Conservation (phyloP, 768 basidiomycete species). For the Leccinum truebloodii region DNA sequence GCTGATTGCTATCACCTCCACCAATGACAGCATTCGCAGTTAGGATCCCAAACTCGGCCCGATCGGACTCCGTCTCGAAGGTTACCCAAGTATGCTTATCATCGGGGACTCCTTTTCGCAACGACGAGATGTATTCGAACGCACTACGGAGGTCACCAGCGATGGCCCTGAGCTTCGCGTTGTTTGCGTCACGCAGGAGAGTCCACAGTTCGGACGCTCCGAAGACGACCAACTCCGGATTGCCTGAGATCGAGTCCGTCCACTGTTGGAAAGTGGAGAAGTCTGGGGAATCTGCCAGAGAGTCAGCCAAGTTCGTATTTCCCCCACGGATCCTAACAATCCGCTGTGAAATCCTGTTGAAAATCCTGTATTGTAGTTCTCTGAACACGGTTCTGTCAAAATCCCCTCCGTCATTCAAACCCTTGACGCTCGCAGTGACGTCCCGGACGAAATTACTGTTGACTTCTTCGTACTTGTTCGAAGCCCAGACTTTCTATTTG, state of each 20-base stretch:
- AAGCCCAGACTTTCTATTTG: conserved; percentile 9
- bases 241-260: conserved; percentile 2
- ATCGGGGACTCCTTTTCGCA: neutral
- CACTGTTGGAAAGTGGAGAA: conserved; percentile 4
- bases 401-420: conserved; percentile 9
- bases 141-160: conserved; percentile 7
- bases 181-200: conserved; percentile 1
- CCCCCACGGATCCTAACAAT: conserved; percentile 8
- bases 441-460: conserved; percentile 4
- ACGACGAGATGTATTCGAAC: conserved; percentile 5
- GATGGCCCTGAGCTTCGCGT: conserved; percentile 2
- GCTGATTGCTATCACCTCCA: conserved; percentile 3
- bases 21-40: conserved; percentile 6
- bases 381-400: conserved; percentile 1
- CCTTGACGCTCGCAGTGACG: conserved; percentile 11
- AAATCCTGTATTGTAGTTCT: conserved; percentile 2
- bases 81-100: conserved; percentile 8
- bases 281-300: conserved; percentile 1
- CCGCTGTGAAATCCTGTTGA: conserved; percentile 8
- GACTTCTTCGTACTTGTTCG: conserved; percentile 9
- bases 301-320: conserved; percentile 1
- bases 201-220: conserved; percentile 6
- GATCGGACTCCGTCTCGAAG: conserved; percentile 1
- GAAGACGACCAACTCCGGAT: neutral
- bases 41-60: conserved; percentile 8